These are phyloP conservation scores for Spatholobus suberectus DNA, from an alignment of 306 rosid genomes.

Conservation along the genomic window DNA sequence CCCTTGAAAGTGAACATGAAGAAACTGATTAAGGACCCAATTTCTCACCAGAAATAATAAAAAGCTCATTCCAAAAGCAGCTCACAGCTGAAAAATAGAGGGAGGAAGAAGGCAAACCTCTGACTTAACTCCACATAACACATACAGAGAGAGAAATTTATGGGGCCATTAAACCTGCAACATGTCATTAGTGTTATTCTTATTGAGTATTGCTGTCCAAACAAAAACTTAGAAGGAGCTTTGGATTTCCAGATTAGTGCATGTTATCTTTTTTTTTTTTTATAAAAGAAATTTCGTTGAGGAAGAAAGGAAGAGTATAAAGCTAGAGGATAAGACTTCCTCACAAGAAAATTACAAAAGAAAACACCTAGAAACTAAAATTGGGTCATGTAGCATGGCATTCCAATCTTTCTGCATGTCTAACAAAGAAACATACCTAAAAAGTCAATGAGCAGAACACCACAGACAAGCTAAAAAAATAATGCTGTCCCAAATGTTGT, in stretches of 20 bases:
- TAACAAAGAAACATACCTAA: conserved; percentile 6
- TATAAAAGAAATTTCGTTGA: background rate
- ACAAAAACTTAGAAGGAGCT: conserved; percentile 3
- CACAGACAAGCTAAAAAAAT: background rate
- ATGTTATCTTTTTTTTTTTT: background rate
- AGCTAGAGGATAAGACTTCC: background rate
- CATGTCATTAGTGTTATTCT: background rate
- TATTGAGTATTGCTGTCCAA: background rate
- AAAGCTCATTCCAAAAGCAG: background rate
- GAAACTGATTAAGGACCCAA: background rate
- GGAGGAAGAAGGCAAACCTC: background rate
- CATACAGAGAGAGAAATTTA: background rate
- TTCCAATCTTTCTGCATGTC: background rate
- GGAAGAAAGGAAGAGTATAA: background rate
- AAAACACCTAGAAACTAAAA: background rate
- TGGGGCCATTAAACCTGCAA: background rate
- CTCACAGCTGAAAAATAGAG: background rate
- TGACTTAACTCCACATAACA: background rate
- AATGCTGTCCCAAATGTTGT: background rate
- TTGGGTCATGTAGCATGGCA: conserved; percentile 2
- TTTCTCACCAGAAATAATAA: background rate
- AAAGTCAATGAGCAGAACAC: background rate
- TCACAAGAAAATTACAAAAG: background rate
- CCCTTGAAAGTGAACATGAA: conserved; percentile 3
- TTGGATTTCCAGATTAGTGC: background rate